Evolutionary conservation across 169 alveolate genomes (phyloP), one percentile per base, ranked within the genome.

Genomic region (Plasmodium cynomolgi): DNA sequence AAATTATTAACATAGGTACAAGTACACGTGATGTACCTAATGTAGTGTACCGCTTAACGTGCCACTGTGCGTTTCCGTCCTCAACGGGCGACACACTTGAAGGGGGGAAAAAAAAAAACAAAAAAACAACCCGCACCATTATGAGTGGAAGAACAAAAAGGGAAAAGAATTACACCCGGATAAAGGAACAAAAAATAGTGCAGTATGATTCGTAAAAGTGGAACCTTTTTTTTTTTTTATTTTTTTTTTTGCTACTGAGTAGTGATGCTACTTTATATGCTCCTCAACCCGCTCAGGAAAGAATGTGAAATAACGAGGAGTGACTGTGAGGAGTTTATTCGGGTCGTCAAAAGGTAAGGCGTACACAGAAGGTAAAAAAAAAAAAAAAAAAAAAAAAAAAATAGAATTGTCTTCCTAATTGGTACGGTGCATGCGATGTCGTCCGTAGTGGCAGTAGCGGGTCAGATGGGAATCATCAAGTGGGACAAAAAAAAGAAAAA

Each of bases 251-350:
- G 17, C 77, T 6, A 68, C 31, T 68, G 31, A 23, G 77, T 29
- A 68, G 37, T 26, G 37, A 68, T 29, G 17, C 77, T 29, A 68
- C 39, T 37, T 82, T 56, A 31, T 82, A 5, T 34, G 20, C 15
- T 34, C 44, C 58, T 31, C 56, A 13, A 33, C 26, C 13, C 26
- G 39, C 34, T 26, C 23, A 83, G 92, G 71, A 37, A 17, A 34
- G 33, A 68, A 84, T 54, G 33, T 50, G 84, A 33, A 84, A 84
- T 84, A 37, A 44, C 92, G 20, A 84, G 84, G 58, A 84, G 54
- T 44, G 92, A 84, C 37, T 84, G 92, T 34, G 83, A 84, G 47
- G 92, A 84, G 58, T 84, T 84, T 29, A 73, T 84, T 71, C 74
- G 92, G 33, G 37, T 54, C 50, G 84, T 84, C 41, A 84, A 84